These are phyloP conservation scores for Beta corolliflora DNA, from an alignment of 179 eudicot species.

Conservation along the genomic window DNA sequence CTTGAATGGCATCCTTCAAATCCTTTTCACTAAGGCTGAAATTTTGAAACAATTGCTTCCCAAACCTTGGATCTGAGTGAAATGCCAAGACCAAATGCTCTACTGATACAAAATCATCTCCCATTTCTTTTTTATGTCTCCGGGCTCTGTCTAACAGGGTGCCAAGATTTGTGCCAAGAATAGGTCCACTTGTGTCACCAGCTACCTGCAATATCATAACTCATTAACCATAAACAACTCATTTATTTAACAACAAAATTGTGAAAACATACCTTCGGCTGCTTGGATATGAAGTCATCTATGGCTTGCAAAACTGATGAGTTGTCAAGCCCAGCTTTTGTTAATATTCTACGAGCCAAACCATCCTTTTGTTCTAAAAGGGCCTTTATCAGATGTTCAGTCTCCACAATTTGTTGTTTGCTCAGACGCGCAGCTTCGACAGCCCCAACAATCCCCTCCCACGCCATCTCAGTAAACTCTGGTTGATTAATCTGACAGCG, in stretches of 20 bases:
- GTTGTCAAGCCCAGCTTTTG: slow-evolving; percentile 94
- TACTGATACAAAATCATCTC: slow-evolving; percentile 91
- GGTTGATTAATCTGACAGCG: slow-evolving; percentile 62
- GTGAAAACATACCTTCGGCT: slow-evolving; percentile 68
- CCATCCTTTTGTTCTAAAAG: slow-evolving; percentile 97
- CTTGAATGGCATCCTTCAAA: slow-evolving; percentile 78
- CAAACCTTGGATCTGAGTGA: slow-evolving; percentile 81
- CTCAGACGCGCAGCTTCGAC: slow-evolving; percentile 73
- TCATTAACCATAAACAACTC: slow-evolving; percentile 9
- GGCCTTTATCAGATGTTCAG: slow-evolving; percentile 95
- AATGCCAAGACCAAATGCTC: slow-evolving; percentile 87
- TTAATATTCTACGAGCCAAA: slow-evolving; percentile 80
- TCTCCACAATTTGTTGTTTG: slow-evolving; percentile 90
- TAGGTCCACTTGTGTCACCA: slow-evolving; percentile 81
- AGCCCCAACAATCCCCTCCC: slow-evolving; percentile 91
- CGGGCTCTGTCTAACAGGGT: slow-evolving; percentile 79
- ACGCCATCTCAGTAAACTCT: slow-evolving; percentile 97
- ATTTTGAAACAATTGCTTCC: slow-evolving; percentile 63
- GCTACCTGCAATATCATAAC: slow-evolving; percentile 57
- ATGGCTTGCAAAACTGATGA: slow-evolving; percentile 86
- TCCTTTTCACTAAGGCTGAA: slow-evolving; percentile 75
- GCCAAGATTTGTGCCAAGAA: slow-evolving; percentile 63
- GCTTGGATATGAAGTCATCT: slow-evolving; percentile 82
- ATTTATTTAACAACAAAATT: neutral
- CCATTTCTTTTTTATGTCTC: slow-evolving; percentile 75